Percentiles rank a stretch among this genome's conserved stretches.
phyloP scores from a whole-genome alignment of 2,329 filamentous ascomycete genomes.

The Clarireedia homoeocarpa region DNA sequence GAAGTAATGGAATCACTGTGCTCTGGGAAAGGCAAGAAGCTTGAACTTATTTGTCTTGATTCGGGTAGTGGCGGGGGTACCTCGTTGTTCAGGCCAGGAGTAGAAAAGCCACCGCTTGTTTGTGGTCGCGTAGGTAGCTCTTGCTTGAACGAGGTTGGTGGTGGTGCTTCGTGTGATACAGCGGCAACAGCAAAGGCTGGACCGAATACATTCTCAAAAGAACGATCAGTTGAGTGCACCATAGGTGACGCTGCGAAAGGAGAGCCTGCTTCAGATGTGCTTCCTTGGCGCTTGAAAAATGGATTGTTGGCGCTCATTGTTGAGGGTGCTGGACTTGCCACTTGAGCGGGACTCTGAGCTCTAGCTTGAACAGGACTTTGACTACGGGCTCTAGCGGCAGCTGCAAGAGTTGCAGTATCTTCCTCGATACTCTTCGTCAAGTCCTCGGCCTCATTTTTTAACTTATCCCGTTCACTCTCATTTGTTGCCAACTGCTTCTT shows the following conservation, averaged over 20 bases:
- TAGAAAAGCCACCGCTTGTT: constrained; percentile 20
- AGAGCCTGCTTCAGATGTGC: constrained; percentile 42
- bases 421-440: constrained; percentile 57
- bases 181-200: constrained; percentile 47
- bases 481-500: constrained; percentile 93
- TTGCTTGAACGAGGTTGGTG: constrained; percentile 54
- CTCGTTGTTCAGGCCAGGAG: constrained; percentile 52
- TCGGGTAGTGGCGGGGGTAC: constrained; percentile 57
- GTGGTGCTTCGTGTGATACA: constrained; percentile 35
- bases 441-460: constrained; percentile 70
- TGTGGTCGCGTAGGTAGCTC: constrained; percentile 20
- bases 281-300: constrained; percentile 72
- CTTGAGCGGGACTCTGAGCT: constrained; percentile 34
- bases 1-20: constrained; percentile 64
- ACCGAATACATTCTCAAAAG: constrained; percentile 84
- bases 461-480: constrained; percentile 80
- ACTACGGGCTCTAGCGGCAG: constrained; percentile 31
- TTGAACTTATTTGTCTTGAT: constrained; percentile 70
- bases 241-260: constrained; percentile 33
- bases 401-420: constrained; percentile 43
- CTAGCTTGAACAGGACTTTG: constrained; percentile 22
- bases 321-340: constrained; percentile 63
- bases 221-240: constrained; percentile 47
- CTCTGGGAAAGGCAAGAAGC: constrained; percentile 62
- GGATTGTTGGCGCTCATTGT: constrained; percentile 79